Conservation (phyloP, 176 grass and related monocot species). For the Paspalum notatum region DNA sequence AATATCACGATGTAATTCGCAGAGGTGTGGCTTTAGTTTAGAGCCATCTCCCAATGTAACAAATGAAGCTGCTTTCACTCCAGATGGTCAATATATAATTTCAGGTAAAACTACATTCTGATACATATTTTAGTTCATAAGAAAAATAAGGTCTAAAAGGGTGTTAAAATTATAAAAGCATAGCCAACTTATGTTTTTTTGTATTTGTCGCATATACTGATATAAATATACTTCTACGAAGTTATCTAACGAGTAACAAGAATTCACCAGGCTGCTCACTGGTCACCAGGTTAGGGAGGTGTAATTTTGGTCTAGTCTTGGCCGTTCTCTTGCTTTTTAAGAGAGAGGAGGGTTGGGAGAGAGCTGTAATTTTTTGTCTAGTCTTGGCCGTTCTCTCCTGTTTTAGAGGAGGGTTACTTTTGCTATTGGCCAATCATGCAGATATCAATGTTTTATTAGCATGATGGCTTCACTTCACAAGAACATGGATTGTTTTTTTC, state of each 20-base stretch:
- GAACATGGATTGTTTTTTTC: too few species aligned
- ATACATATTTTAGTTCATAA: slow-evolving; percentile 6
- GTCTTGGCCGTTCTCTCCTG: too few species aligned
- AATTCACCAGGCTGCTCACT: slow-evolving; percentile 19
- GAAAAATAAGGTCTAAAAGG: background rate
- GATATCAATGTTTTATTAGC: slow-evolving; percentile 16
- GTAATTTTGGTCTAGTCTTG: too few species aligned
- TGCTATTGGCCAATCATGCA: background rate
- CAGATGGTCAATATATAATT: slow-evolving; percentile 92
- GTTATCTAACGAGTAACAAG: background rate
- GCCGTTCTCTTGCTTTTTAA: too few species aligned
- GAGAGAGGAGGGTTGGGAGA: too few species aligned
- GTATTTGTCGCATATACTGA: background rate
- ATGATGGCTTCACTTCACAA: background rate
- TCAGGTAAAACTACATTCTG: slow-evolving; percentile 61
- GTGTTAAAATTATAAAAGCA: background rate
- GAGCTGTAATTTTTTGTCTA: too few species aligned
- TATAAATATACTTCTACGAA: background rate
- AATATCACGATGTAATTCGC: slow-evolving; percentile 36
- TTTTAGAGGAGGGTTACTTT: background rate
- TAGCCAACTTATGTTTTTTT: background rate
- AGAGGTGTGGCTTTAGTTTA: slow-evolving; percentile 97
- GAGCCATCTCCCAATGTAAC: slow-evolving; percentile 87
- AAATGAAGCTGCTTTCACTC: slow-evolving; percentile 94
- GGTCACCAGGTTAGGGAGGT: too few species aligned